These are phyloP conservation scores for Ogataea parapolymorpha DNA, from an alignment of 805 yeast genomes.

Conservation along the genomic window DNA sequence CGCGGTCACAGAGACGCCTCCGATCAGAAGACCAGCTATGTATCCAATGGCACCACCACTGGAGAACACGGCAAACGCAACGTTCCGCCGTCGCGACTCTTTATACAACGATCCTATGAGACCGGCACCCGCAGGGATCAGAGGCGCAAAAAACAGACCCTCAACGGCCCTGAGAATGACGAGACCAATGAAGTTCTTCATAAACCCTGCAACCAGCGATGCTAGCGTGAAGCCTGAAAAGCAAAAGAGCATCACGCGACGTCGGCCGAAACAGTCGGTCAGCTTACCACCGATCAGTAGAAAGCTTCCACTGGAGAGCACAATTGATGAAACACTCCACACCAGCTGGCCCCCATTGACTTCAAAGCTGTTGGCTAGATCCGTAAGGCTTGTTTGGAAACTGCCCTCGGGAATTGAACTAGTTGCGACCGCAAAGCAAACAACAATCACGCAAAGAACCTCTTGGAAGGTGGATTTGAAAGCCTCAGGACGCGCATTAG, in stretches of 20 bases:
- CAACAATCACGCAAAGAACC: conserved; percentile 26
- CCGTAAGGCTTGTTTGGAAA: conserved; percentile 32
- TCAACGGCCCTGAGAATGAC: conserved; percentile 37
- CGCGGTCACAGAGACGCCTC: conserved; percentile 37
- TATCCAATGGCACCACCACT: conserved; percentile 44
- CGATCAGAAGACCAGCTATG: conserved; percentile 36
- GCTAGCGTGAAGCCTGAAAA: conserved; percentile 11
- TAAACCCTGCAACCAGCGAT: conserved; percentile 30
- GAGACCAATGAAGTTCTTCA: conserved; percentile 32
- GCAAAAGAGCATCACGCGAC: conserved; percentile 26
- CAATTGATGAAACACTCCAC: conserved; percentile 38
- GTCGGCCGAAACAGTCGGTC: conserved; percentile 38
- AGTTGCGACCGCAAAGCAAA: conserved; percentile 35
- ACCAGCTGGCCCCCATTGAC: conserved; percentile 36
- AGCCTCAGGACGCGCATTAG: conserved; percentile 28
- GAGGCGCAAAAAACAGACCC: conserved; percentile 37
- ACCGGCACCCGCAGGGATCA: conserved; percentile 42
- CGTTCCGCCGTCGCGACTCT: conserved; percentile 33
- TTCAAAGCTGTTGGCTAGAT: conserved; percentile 29
- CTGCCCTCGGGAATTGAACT: conserved; percentile 33
- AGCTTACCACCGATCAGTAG: conserved; percentile 37
- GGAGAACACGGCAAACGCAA: conserved; percentile 34
- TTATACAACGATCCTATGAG: conserved; percentile 35
- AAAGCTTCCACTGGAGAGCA: conserved; percentile 36
- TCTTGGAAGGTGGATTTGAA: conserved; percentile 33